These are phyloP conservation scores for Orychophragmus violaceus DNA, from an alignment of 345 rosid genomes.

Conservation along the genomic window DNA sequence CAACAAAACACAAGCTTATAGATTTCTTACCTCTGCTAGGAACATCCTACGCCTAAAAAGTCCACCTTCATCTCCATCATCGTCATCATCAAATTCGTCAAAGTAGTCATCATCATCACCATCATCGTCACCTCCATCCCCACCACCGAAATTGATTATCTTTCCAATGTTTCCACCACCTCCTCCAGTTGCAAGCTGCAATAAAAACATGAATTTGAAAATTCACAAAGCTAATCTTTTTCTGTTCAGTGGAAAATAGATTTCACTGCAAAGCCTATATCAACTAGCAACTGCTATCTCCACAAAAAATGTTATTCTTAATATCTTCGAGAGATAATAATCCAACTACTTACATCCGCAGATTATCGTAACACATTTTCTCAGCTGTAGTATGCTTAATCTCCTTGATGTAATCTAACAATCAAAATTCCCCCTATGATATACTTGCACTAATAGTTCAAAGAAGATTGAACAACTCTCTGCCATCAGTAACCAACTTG, in stretches of 20 bases:
- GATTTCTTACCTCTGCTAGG: conserved; percentile 69
- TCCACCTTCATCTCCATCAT: conserved; percentile 89
- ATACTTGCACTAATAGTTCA: no score
- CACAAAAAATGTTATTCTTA: neutral
- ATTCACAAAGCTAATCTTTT: neutral
- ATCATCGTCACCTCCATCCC: conserved; percentile 93
- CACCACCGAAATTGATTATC: conserved; percentile 77
- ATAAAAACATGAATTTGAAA: conserved; percentile 24
- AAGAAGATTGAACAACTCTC: conserved; percentile 1
- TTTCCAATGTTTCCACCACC: conserved; percentile 96
- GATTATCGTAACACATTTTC: neutral
- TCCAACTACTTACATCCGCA: neutral
- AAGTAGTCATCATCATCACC: conserved; percentile 95
- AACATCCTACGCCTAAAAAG: conserved; percentile 74
- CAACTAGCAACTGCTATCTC: neutral
- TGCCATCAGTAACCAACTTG: neutral
- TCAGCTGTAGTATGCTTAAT: neutral
- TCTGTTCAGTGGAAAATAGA: neutral
- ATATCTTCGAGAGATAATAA: neutral
- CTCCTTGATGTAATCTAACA: neutral
- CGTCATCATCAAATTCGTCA: conserved; percentile 85
- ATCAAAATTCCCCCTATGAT: no score
- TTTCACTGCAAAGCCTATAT: neutral
- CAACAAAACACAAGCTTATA: neutral
- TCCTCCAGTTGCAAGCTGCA: conserved; percentile 80